Evolutionary conservation across 805 yeast genomes (phyloP).

Genomic region (Sugiyamaella qingdaonensis): DNA sequence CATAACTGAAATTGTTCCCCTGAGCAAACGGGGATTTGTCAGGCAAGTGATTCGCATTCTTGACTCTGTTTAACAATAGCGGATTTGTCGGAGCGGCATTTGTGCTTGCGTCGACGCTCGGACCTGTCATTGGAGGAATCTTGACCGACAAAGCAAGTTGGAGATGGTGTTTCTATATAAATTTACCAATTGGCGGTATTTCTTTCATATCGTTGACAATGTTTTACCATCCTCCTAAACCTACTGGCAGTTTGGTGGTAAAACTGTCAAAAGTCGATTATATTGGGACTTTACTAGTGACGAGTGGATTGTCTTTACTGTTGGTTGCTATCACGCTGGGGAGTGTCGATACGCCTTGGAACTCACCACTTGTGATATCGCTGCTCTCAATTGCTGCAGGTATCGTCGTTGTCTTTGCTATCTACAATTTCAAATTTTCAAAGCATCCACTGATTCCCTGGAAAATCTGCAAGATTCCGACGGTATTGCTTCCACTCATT

Average conservation of each 20-base stretch:
- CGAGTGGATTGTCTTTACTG: constrained; percentile 18
- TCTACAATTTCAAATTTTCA: constrained; percentile 36
- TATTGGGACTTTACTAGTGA: constrained; percentile 43
- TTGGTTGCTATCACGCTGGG: constrained; percentile 15
- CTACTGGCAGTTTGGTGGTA: constrained; percentile 36
- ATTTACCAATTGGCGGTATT: constrained; percentile 59
- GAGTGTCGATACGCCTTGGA: constrained; percentile 13
- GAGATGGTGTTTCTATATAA: constrained; percentile 75
- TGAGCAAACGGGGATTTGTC: constrained; percentile 30
- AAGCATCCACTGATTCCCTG: constrained; percentile 31
- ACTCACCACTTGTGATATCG: constrained; percentile 11
- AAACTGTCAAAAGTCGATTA: constrained; percentile 46
- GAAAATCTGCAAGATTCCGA: constrained; percentile 6
- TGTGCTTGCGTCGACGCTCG: constrained; percentile 33
- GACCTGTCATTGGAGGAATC: constrained; percentile 66
- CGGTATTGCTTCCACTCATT: constrained; percentile 27
- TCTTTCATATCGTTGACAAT: constrained; percentile 38
- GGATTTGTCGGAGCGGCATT: constrained; percentile 28
- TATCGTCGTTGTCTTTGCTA: constrained; percentile 37
- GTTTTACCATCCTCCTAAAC: constrained; percentile 45
- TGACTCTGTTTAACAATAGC: neutral
- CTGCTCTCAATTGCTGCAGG: constrained; percentile 37
- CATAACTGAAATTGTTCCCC: constrained; percentile 51
- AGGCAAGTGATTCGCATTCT: neutral
- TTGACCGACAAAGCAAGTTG: constrained; percentile 56